Base-by-base conservation (phyloP, 2,329 filamentous ascomycete species). In the Penicillium sp. region DNA sequence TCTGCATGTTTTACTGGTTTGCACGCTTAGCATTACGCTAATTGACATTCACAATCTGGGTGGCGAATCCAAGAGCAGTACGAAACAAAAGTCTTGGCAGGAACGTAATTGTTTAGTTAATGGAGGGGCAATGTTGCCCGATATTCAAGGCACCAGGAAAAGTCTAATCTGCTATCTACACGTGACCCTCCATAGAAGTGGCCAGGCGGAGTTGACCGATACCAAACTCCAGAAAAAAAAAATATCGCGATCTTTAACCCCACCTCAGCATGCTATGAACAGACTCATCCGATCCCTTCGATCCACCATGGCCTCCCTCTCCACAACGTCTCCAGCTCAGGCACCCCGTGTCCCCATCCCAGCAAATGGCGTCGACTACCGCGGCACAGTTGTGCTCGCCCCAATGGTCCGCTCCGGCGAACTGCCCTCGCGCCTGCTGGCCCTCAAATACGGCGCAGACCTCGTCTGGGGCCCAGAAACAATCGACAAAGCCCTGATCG, bases 331-430 rank as follows among this genome's bases (percentile, higher is more conserved):
- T 25, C 44, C 48, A 53, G 59, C 61, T 45, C 76, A 79, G 67
- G 67, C 80, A 59, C 88, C 89, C 72, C 86, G 82, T 71, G 90
- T 96, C 37, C 88, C 92, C 51, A 96, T 97, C 64, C 93, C 93
- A 63, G 84, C 82, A 60, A 90, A 89, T 75, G 93, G 93, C 51
- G 92, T 96, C 69, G 92, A 97, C 80, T 98, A 97, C 77, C 86
- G 93, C 67, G 90, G 90, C 77, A 97, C 96, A 77, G 79, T 98
- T 63, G 95, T 98, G 45, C 88, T 99, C 62, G 95, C 95, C 60
- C 95, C 95, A 42, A 99, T 99, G 95, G 93, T 97, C 57, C 89
- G 95, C 66, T 96, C 92, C n/a, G 95, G 95, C 71, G 95, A 99
- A 80, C 81, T 97, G 59, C 93, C 95, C 3, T 95, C 91, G 39